phyloP scores from a whole-genome alignment of 768 basidiomycete genomes.

The Hygrocybe coccinea region DNA sequence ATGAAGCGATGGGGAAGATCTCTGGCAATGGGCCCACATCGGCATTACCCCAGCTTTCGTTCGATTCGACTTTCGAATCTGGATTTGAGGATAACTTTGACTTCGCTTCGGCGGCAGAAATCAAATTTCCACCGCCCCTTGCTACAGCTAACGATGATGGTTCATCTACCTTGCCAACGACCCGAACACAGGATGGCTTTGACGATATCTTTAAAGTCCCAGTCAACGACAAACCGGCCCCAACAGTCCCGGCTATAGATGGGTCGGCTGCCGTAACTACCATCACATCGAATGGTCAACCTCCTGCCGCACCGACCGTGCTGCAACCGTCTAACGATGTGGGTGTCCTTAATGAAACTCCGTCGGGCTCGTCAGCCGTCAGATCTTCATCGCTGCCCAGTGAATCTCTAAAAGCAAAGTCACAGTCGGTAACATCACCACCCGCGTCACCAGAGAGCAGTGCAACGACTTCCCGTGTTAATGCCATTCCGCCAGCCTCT shows the following conservation, averaged over 20 bases:
- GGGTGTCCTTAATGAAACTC: too few relatives aligned
- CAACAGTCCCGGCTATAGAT: not conserved
- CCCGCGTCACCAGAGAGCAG: constrained; percentile 9
- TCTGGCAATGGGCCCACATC: constrained; percentile 33
- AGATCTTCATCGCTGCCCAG: constrained; percentile 17
- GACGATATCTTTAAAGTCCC: constrained; percentile 28
- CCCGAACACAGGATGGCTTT: constrained; percentile 23
- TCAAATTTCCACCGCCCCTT: constrained; percentile 28
- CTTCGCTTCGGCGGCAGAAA: constrained; percentile 40
- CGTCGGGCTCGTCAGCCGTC: too few relatives aligned
- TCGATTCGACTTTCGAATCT: constrained; percentile 59
- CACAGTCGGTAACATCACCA: constrained; percentile 12
- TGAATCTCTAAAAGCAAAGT: constrained; percentile 9
- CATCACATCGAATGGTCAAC: not conserved
- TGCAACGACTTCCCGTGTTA: too few relatives aligned
- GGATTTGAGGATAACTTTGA: constrained; percentile 59
- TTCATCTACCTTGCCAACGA: not conserved
- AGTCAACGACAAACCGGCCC: not conserved
- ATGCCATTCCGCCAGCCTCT: not conserved
- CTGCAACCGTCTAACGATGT: too few relatives aligned
- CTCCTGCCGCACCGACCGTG: not conserved
- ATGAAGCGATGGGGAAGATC: constrained; percentile 65
- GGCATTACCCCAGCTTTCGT: constrained; percentile 46
- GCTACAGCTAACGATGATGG: constrained; percentile 17
- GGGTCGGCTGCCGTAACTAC: not conserved